Base-by-base conservation (phyloP, 441 rosid species). In the Geranium incanum region DNA sequence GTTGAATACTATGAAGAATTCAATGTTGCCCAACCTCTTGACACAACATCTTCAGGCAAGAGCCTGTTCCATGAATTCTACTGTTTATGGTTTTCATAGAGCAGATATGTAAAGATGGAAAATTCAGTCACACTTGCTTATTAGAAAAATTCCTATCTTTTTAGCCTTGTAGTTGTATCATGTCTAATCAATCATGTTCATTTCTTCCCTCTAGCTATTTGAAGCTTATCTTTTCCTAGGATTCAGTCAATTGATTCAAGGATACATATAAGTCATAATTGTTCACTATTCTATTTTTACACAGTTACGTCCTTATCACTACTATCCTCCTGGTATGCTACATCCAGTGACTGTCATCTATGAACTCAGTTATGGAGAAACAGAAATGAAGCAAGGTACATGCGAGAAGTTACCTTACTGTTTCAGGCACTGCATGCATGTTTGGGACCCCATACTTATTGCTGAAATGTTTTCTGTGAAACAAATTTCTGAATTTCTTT, bases 351-450 rank as follows among this genome's bases (percentile, higher is more conserved):
- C 92, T 55, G 84, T 83, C 15, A 82, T 87, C 73, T 94, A 93
- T 77, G 93, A 93, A 81, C 97, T 91, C 77, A 83, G 82, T 78
- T 91, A 89, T 73, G 98, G 96, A 68, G 97, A 93, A 89, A 83
- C 90, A 33, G 95, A 91, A 82, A 74, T 86, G 85, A 91, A 88
- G 80, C 98, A 91, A 91, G 96, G 98, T 86, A 81, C 68, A 60
- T 38, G 0, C 52, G 11, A 12, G 2, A 50, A 13, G 6, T 60
- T 60, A 60, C 65, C 65, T 60, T 60, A 60, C 36, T 45, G 52
- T 45, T 45, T 39, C 8, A 39, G 43, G 43, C 43, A 39, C 8
- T 39, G 8, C 43, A 39, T 39, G 43, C 8, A 39, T 39, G 43
- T 39, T 39, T 45, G 12, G 7, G 52, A 45, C 3, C 13, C 52